These are phyloP conservation scores for Magnusiomyces ingens DNA, from an alignment of 1,139 yeast genomes.

Conservation along the genomic window DNA sequence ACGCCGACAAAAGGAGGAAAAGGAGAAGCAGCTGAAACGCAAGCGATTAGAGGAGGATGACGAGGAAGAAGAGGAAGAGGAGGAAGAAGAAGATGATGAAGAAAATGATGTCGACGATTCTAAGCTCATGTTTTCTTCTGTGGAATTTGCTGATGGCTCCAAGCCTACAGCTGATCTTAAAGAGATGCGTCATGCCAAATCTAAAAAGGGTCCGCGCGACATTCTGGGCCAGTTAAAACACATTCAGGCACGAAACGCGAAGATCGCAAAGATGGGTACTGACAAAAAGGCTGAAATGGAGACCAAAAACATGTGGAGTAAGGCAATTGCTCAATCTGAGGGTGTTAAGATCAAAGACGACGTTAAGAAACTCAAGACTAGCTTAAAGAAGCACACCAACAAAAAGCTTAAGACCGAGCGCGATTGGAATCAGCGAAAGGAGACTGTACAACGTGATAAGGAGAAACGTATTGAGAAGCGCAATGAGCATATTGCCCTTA, in stretches of 20 bases:
- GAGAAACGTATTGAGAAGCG: constrained; percentile 73
- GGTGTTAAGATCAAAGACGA: constrained; percentile 85
- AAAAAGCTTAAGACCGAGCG: constrained; percentile 72
- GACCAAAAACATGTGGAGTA: constrained; percentile 80
- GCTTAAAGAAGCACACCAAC: constrained; percentile 75
- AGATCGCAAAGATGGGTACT: constrained; percentile 51
- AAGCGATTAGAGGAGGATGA: constrained; percentile 16
- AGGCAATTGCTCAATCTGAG: constrained; percentile 78
- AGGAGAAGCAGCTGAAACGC: constrained; percentile 36
- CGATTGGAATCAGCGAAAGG: constrained; percentile 78
- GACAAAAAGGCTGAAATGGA: constrained; percentile 55
- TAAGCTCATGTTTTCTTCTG: constrained; percentile 62
- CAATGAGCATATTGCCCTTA: constrained; percentile 69
- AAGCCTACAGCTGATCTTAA: constrained; percentile 71
- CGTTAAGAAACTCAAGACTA: constrained; percentile 77
- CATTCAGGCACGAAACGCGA: constrained; percentile 66
- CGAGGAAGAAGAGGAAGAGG: constrained; percentile 6
- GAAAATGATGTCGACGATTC: constrained; percentile 33
- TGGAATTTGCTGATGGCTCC: constrained; percentile 76
- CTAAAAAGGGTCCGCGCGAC: constrained; percentile 82
- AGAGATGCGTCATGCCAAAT: constrained; percentile 51
- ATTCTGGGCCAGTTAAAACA: constrained; percentile 73
- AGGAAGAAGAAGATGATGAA: constrained; percentile 20
- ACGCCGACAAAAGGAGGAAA: constrained; percentile 32
- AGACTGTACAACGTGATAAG: constrained; percentile 66